Evolutionary conservation across 2,329 filamentous ascomycete species (phyloP), one percentile per base, ranked within the genome.

Genomic region (Volutella citrinella): DNA sequence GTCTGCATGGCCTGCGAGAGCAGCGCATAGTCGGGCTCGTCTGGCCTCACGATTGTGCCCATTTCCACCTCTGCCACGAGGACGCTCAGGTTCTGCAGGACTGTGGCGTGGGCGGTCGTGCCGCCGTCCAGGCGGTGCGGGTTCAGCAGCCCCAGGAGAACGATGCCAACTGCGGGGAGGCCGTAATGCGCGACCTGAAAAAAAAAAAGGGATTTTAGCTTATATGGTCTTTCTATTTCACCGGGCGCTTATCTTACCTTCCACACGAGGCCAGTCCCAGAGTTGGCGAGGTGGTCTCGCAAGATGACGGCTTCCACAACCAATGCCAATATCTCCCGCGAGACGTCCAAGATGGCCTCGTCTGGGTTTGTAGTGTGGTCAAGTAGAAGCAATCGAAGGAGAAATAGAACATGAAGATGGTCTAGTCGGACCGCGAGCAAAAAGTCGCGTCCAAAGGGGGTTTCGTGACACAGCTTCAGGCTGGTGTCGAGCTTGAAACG

Each of bases 321-420:
- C 9, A 46, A 15, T 0, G 25, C 21, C 8, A 46, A 37, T 17
- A 43, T 43, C 13, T 40, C 32, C 7, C 11, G 21, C 5, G 43
- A 26, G 7, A 38, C 18, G 2, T 10, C n/a, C 2, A 32, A 7
- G 3, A 46, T 17, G 3, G 19, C 16, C 5, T 21, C 12, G n/a
- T 38, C 30, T 12, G 27, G 28, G 7, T 41, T 27, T 2, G 29
- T n/a, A 3, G 23, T 13, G 4, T 19, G 5, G 12, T 24, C 11
- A 5, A 13, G 19, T 4, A 23, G 18, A 2, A 27, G 10, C 11
- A 36, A 18, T 4, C 30, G 18, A 12, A 46, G 34, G 7, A 46
- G 19, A 14, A 46, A 46, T 5, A 16, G 10, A 13, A 40, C 24
- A n/a, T 46, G 43, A 3, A 46, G 12, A 17, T 46, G 27, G 14